phyloP scores from a whole-genome alignment of 2,329 filamentous ascomycete species.

The Ceratocystis eucalypticola region DNA sequence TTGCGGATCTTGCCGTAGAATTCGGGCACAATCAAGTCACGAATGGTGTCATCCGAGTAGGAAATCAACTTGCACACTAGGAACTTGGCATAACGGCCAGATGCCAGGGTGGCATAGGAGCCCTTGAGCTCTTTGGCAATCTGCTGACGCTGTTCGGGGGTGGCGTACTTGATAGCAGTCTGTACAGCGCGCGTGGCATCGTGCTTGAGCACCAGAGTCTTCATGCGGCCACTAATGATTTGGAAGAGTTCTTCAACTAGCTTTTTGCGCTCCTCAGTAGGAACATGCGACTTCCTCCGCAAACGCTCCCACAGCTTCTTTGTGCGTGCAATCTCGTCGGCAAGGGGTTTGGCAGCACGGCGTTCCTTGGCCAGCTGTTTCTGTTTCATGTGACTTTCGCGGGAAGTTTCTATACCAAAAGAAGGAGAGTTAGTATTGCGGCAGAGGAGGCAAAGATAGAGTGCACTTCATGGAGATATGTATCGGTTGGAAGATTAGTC shows the following conservation, averaged over 20 bases:
- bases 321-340: conserved; percentile 72
- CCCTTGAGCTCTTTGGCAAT: conserved; percentile 81
- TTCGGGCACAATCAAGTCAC: conserved; percentile 79
- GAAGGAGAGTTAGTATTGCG: background rate
- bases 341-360: conserved; percentile 83
- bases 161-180: conserved; percentile 92
- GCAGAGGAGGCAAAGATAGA: background rate
- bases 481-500: background rate
- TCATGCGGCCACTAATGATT: conserved; percentile 81
- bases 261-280: conserved; percentile 72
- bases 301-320: conserved; percentile 97
- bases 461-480: background rate
- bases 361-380: conserved; percentile 78
- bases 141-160: conserved; percentile 65
- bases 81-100: conserved; percentile 96
- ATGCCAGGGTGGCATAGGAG: conserved; percentile 69
- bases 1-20: conserved; percentile 90
- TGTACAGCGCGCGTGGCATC: conserved; percentile 94
- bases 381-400: conserved; percentile 86
- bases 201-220: conserved; percentile 96
- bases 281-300: conserved; percentile 84
- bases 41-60: conserved; percentile 76
- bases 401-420: conserved; percentile 47
- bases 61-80: conserved; percentile 89
- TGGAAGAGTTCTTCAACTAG: conserved; percentile 80